These are phyloP conservation scores for Calonectria hawksworthii DNA, from an alignment of 2,329 filamentous ascomycete genomes.

Conservation along the genomic window DNA sequence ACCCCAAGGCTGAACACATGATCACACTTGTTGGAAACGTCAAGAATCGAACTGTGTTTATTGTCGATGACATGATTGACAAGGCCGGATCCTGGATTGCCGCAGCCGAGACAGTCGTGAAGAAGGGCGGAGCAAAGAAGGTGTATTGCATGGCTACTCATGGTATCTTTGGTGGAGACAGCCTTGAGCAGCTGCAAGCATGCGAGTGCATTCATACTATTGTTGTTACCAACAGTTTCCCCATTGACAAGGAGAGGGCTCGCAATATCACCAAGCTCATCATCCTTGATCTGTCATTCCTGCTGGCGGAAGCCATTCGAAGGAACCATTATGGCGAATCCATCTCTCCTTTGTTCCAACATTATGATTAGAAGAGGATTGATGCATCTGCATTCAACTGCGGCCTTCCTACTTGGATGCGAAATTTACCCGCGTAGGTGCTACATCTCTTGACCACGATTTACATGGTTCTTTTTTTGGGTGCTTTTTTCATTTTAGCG, in stretches of 20 bases:
- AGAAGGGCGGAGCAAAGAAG: slow-evolving; percentile 89
- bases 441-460: slow-evolving; percentile 35
- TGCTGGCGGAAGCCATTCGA: slow-evolving; percentile 92
- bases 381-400: background rate
- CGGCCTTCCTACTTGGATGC: background rate
- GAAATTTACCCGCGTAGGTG: slow-evolving; percentile 17
- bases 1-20: slow-evolving; percentile 89
- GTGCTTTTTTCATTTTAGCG: slow-evolving; percentile 49
- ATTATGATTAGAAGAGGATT: slow-evolving; percentile 65
- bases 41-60: slow-evolving; percentile 87
- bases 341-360: slow-evolving; percentile 78
- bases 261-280: slow-evolving; percentile 85
- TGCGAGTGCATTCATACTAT: slow-evolving; percentile 96
- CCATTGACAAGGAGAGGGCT: slow-evolving; percentile 82
- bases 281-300: slow-evolving; percentile 87
- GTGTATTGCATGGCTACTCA: slow-evolving; percentile 99
- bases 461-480: slow-evolving; percentile 33
- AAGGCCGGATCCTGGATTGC: slow-evolving; percentile 98
- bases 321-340: slow-evolving; percentile 97
- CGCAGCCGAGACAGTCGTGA: slow-evolving; percentile 95
- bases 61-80: slow-evolving; percentile 99
- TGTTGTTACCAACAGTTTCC: slow-evolving; percentile 97
- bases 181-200: slow-evolving; percentile 88
- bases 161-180: slow-evolving; percentile 91
- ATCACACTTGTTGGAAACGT: slow-evolving; percentile 98